Conservation (phyloP, 2,329 filamentous ascomycete genomes). For the Neonectria faginata region DNA sequence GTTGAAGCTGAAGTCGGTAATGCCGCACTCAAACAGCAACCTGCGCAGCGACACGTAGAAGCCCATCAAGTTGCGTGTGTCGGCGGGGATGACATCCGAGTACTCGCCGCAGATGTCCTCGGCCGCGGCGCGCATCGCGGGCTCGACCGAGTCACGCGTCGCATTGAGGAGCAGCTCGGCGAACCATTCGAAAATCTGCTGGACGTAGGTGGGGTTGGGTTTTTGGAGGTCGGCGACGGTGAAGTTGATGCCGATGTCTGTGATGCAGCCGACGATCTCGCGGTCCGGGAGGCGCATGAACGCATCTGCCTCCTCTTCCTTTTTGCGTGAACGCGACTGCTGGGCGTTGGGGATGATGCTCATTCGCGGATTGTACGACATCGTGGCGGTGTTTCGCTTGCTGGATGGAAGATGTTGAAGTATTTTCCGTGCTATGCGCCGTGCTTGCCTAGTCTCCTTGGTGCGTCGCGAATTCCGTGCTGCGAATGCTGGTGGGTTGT, state of each 20-base stretch:
- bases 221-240: slow-evolving; percentile 89
- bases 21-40: slow-evolving; percentile 87
- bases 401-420: slow-evolving; percentile 1
- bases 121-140: slow-evolving; percentile 91
- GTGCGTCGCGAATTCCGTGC: slow-evolving; percentile 26
- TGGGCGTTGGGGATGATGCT: slow-evolving; percentile 66
- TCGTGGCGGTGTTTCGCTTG: slow-evolving; percentile 46
- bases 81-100: slow-evolving; percentile 84
- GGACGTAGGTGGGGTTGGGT: slow-evolving; percentile 92
- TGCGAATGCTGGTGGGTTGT: slow-evolving; percentile 30
- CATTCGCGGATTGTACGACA: slow-evolving; percentile 71
- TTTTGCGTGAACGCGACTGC: slow-evolving; percentile 65
- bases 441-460: slow-evolving; percentile 20
- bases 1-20: slow-evolving; percentile 92
- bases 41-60: slow-evolving; percentile 89
- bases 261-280: slow-evolving; percentile 97
- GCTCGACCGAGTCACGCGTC: slow-evolving; percentile 92
- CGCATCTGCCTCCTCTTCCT: slow-evolving; percentile 69
- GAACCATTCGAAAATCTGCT: slow-evolving; percentile 98
- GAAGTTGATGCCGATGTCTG: slow-evolving; percentile 94
- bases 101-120: slow-evolving; percentile 89
- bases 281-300: slow-evolving; percentile 71
- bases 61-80: slow-evolving; percentile 94
- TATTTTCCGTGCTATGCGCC: slow-evolving; percentile 11
- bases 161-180: slow-evolving; percentile 94